Evolutionary conservation across 2,329 filamentous ascomycete genomes (phyloP), one percentile per base, ranked within the genome.

Genomic region (Curvularia verruculosa): DNA sequence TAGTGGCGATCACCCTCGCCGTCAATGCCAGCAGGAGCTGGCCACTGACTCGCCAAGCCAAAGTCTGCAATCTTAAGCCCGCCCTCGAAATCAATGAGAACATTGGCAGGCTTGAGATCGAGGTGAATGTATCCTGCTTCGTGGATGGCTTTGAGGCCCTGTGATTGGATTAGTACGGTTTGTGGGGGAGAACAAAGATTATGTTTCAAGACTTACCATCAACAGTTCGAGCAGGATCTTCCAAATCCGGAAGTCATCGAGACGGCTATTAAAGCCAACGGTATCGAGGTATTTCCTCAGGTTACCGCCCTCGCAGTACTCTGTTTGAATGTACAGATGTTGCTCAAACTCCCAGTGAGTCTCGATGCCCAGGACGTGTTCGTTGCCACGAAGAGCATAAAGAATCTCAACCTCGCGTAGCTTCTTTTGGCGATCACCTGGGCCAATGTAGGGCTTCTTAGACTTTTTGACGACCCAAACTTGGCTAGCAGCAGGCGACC

Each of bases 191-290:
- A 21, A 13, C 31, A 46, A 40, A 47, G 37, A 21, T 39, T 18
- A 21, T 12, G 5, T 6, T 19, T 19, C n/a, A n/a, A 58, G 44
- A 82, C 89, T 79, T 85, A 95, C 92, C 82, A 89, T 81, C 69
- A 88, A 85, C 57, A 96, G 78, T 75, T 99, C 95, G 40, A 96
- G 85, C 67, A 98, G 81, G 56, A 98, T 94, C 80, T 99, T 99
- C 92, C 95, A 99, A 76, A 98, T 97, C 60, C 95, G 87, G 79
- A 99, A 99, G 75, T 98, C 95, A 77, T 99, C 95, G 64, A 99
- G 80, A 66, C 94, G 86, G 45, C 92, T 93, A 73, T 90, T 92
- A 59, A 89, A 84, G 23, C 95, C 95, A 58, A 92, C 87, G 56
- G 89, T 86, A n/a, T 86, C 84, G 28, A 99, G 83, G 73, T 98